Evolutionary conservation across 495 filamentous ascomycete genomes (phyloP), one percentile per base, ranked within the genome.

Genomic region (Neurospora hispaniola): DNA sequence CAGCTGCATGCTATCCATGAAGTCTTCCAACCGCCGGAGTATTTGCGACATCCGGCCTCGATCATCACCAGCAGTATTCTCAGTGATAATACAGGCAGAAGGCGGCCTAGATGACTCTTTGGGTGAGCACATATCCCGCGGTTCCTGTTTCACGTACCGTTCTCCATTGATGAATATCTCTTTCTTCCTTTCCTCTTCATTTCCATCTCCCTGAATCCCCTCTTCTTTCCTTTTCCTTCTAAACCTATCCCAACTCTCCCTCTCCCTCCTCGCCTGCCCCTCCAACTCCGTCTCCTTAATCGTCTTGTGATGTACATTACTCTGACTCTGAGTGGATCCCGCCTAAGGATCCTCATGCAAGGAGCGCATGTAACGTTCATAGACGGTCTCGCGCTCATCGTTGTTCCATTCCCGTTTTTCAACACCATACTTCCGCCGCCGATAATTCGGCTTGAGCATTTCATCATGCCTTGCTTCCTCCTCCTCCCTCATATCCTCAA

Each of bases 391-490:
- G 43, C 18, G 3, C 10, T 14, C 10, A 27, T 31, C 48, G 9
- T 14, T 20, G 11, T 27, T 1, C 20, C 6, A 48, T 3, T 20
- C 9, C 9, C 9, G 7, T n/a, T 9, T 9, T n/a, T 6, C 18
- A 44, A 18, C 16, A 44, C 43, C 43, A n/a, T 18, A 8, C 7
- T 44, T n/a, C 18, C 8, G 43, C 9, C n/a, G 7, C 43, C 43
- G 0, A 9, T 4, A 9, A 4, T 2, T n/a, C 18, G 18, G 1
- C 2, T n/a, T 44, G 3, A 9, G 8, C 18, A n/a, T 2, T 4
- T 44, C 8, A 5, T 20, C 3, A 20, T 48, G n/a, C n/a, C 9
- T 48, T 48, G 1, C 5, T 48, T 11, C n/a, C n/a, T 20, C 20
- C n/a, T 48, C 46, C n/a, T 0, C 0, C n/a, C 4, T 1, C 46